Base-by-base conservation (phyloP, 2,329 filamentous ascomycete species). In the Penicillium crustosum region DNA sequence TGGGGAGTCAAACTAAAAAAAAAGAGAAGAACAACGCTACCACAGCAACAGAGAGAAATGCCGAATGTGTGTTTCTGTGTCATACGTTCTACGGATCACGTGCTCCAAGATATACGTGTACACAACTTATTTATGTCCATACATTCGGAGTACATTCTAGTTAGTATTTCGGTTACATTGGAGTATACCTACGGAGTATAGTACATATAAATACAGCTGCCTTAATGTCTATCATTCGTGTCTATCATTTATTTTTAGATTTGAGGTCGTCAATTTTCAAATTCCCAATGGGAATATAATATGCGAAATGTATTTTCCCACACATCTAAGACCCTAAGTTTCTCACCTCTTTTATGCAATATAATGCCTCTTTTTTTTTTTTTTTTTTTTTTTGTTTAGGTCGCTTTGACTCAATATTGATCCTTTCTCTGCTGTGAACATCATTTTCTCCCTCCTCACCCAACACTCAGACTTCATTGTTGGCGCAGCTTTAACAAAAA, bases 31-130 rank as follows among this genome's bases (percentile, higher is more conserved):
- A 43, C 17, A 13, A 13, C 17, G 38, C 38, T 52, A 23, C 49
- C 49, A 43, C 49, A 49, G 53, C 39, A 53, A 53, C 50, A 25
- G n/a, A 36, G 21, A 49, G 13, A 47, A 9, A 41, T 49, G 23
- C 35, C 23, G 47, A 29, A 41, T 41, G 35, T 27, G 23, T 29
- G 27, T 27, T 27, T 8, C 25, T 29, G 27, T 33, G 17, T 38
- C 36, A 42, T 15, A 19, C 17, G 27, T 17, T 17, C 15, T 9
- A 10, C 0, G 9, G 1, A n/a, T 50, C 49, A 52, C 49, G 49
- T 52, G 49, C 3, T 12, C 27, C 5, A 4, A 3, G 6, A 13
- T n/a, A 38, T 53, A 53, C 23, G 50, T 38, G 41, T 36, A 38
- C 41, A 45, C 19, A 51, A 23, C 6, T 19, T 39, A 19, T n/a